A percentile compares a stretch with the other conserved stretches of the same genome.
phyloP scores from a whole-genome alignment of 2,329 filamentous ascomycete species.

The Pestalotiopsis sp. region DNA sequence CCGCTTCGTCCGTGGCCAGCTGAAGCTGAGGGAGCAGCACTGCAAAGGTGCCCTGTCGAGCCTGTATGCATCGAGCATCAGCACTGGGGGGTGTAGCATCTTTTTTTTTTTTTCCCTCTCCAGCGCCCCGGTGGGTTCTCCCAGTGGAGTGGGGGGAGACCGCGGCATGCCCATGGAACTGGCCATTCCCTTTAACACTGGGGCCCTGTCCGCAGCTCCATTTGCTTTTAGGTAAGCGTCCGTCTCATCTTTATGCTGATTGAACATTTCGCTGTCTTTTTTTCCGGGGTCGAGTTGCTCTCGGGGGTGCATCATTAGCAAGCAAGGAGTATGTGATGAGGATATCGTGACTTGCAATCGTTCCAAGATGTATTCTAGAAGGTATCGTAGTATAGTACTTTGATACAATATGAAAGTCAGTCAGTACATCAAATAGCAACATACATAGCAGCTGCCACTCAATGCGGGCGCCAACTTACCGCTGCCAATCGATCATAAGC shows the following conservation, averaged over 20 bases:
- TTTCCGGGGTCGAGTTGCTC: not conserved
- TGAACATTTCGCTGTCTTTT: not conserved
- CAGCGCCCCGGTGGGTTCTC: not conserved
- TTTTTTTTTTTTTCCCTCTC: not conserved
- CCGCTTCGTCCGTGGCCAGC: not conserved
- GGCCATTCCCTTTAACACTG: not conserved
- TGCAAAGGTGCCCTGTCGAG: not conserved
- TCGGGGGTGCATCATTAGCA: not conserved
- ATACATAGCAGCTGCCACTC: not conserved
- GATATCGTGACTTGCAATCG: too few relatives aligned
- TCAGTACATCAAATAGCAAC: not conserved
- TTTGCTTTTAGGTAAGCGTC: not conserved
- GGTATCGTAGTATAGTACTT: too few relatives aligned
- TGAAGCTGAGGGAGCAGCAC: not conserved
- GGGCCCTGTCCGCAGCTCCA: not conserved
- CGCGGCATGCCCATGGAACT: not conserved
- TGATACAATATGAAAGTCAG: not conserved
- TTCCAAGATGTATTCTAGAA: too few relatives aligned
- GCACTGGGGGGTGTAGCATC: not conserved
- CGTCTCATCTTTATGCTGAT: slow-evolving; percentile 1
- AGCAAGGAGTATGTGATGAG: not conserved
- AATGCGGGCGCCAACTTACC: not conserved
- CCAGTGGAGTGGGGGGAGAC: not conserved
- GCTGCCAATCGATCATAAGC: not conserved
- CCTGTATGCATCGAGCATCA: not conserved